Evolutionary conservation across 768 basidiomycete genomes (phyloP), one percentile per base, ranked within the genome.

Genomic region (Lentinula aciculospora): DNA sequence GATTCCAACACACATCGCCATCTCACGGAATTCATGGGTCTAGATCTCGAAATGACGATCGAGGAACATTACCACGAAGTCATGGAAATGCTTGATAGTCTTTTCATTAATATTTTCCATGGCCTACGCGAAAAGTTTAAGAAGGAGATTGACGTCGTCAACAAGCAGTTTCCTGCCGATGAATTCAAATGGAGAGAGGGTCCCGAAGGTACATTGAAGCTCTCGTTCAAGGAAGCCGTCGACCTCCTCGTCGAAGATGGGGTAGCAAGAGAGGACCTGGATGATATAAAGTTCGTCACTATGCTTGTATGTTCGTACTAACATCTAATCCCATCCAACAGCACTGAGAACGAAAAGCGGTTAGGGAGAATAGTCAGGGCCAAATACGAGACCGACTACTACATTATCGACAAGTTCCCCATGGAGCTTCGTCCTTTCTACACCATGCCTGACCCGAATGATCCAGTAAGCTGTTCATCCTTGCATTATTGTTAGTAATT

Each of bases 1-100:
- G 85, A 98, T 71, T 89, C 96, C 47, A 93, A 95, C 72, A 98
- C 97, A 2, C 93, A 98, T 69, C 89, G 97, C 51, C 97, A 99
- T 76, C 80, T 99, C 75, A 98, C 97, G 19, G 97, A 99, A 72
- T 99, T 98, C 73, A 89, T 94, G 62, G 97, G 97, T 28, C 88
- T 99, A 64, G 97, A 99, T 89, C 81, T 99, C 63, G 97, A 99
- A 72, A 98, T 99, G 97, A 81, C 86, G 3, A 94, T 99, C 63
- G 94, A 98, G 71, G 95, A 98, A 70, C 94, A 98, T 70, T 99
- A 98, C 68, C 95, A 98, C 73, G 97, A 99, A 72, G 94, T 94
- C 34, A 80, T 98, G 77, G 94, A 97, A 65, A 72, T 94, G 23
- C 81, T 99, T 58, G 97, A 99, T 69, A 81, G 79, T 45, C 80